A percentile compares a stretch with the other conserved stretches of the same genome.
Evolutionary conservation across 176 grass and related monocot species (phyloP).

Genomic region (Themeda triandra): DNA sequence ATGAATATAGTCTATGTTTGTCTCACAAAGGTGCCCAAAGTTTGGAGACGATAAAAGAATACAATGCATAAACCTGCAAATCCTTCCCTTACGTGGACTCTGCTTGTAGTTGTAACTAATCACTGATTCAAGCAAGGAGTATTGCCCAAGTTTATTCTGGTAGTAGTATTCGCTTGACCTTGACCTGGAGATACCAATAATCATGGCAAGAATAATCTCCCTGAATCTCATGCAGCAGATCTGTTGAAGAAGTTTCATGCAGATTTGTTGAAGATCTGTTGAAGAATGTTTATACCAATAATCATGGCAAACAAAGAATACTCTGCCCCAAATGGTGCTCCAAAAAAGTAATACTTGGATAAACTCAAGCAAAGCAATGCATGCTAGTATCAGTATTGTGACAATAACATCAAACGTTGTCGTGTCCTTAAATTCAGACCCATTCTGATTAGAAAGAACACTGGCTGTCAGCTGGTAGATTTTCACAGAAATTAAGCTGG

Average conservation of each 20-base stretch:
- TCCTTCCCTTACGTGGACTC: neutral
- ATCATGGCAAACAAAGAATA: neutral
- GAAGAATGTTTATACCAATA: too few species aligned
- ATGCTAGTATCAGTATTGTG: neutral
- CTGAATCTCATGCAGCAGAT: neutral
- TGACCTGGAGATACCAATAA: neutral
- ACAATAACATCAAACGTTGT: neutral
- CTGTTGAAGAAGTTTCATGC: neutral
- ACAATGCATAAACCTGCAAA: neutral
- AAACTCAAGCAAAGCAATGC: neutral
- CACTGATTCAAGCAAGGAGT: neutral
- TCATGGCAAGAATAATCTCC: neutral
- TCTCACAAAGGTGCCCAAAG: neutral
- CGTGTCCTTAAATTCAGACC: too few species aligned
- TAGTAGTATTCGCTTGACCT: neutral
- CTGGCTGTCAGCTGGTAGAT: too few species aligned
- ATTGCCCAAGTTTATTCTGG: neutral
- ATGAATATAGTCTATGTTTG: neutral
- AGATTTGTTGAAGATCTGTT: neutral
- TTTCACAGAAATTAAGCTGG: neutral
- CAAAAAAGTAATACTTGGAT: neutral
- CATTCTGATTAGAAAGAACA: too few species aligned
- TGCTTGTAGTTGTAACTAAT: neutral
- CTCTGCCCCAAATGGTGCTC: neutral
- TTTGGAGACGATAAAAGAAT: neutral